Evolutionary conservation across 2,329 filamentous ascomycete species (phyloP), one percentile per base, ranked within the genome.

Genomic region (Ophiocordyceps camponoti-rufipedis): DNA sequence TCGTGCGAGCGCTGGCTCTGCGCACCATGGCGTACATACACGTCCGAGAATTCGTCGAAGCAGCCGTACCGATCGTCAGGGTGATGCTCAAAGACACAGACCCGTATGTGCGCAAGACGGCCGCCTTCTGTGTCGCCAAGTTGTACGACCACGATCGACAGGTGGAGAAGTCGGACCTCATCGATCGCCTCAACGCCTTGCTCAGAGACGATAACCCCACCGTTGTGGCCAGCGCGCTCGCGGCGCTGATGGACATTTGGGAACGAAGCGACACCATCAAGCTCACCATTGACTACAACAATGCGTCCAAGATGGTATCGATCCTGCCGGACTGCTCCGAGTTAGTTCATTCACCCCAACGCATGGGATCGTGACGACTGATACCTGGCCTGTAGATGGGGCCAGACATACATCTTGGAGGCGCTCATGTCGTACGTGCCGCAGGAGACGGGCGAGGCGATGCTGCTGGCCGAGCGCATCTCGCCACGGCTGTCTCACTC

Each of bases 1-100:
- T 98, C 1, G 88, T 96, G 40, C 81, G 91, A 58, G 91, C 91
- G 5, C 74, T 98, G 29, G 86, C 91, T 16, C 69, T 98, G 35
- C 82, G 91, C 49, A 98, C 91, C 46, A 91, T 98, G 68, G 95
- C 91, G 12, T 98, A 98, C 60, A 82, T 98, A 51, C 89, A 98
- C 60, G 91, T 98, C 42, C 80, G 83, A 53, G 88, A 98, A 60
- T 98, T 93, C 58, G 87, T 96, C 55, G 85, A 94, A 63, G 83
- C 86, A 12, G 93, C 87, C 0, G 78, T 95, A 5, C 80, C 82
- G 11, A 78, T 91, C 29, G 76, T 94, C 46, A 93, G 89, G 65
- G 74, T 75, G 45, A 72, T 95, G 44, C 75, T 98, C 50, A 78
- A 79, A 58, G 91, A 98, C 58, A 60, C 77, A 41, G 91, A 98